These are phyloP conservation scores for Lactifluus rugatus DNA, from an alignment of 768 basidiomycete genomes.

Conservation along the genomic window DNA sequence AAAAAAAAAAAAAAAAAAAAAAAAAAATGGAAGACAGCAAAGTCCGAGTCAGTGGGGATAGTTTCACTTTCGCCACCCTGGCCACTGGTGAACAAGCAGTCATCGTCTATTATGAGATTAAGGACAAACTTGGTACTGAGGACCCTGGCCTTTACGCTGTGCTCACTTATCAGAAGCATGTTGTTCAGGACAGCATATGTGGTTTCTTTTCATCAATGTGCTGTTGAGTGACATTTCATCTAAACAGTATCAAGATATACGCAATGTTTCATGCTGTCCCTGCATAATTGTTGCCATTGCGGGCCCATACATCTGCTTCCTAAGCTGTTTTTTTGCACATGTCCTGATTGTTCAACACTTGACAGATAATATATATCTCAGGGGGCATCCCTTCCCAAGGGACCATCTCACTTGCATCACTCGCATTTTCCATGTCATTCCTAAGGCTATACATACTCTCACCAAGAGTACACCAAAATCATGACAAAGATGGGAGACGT, in stretches of 20 bases:
- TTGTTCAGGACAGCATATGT: not conserved
- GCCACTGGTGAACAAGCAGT: not conserved
- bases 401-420: not conserved
- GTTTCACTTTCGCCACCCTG: not conserved
- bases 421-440: not conserved
- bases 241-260: not conserved
- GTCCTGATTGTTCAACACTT: no score
- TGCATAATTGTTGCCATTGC: no score
- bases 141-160: not conserved
- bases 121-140: not conserved
- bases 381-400: not conserved
- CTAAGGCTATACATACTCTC: no score
- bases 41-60: no score
- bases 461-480: no score
- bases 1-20: no score
- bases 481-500: no score
- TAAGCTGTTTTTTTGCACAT: conserved; percentile 14
- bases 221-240: not conserved
- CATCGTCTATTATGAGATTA: not conserved
- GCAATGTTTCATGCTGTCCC: no score
- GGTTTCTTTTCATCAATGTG: not conserved
- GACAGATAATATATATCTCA: conserved; percentile 10
- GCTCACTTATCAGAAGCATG: not conserved
- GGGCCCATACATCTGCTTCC: conserved; percentile 9
- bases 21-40: no score